Percentiles rank a stretch among this genome's conserved stretches.
Evolutionary conservation across 129 eudicot species (phyloP).

Genomic region (Centella asiatica): DNA sequence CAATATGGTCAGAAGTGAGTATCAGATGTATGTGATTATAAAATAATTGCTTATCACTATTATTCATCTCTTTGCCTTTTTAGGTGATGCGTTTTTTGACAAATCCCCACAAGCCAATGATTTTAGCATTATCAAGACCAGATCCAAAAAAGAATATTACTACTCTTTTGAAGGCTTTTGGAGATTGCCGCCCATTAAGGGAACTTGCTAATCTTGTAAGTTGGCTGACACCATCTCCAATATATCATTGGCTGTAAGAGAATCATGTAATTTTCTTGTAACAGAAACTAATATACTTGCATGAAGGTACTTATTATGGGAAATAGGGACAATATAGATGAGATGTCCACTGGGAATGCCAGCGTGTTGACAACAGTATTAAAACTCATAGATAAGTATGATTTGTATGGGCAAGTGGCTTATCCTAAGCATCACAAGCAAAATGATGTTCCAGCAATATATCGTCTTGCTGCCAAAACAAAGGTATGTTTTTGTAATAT

Average conservation of each 20-base stretch:
- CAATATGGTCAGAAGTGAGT: constrained; percentile 83
- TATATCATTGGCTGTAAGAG: not conserved
- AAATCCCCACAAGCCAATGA: constrained; percentile 97
- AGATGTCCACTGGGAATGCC: constrained; percentile 71
- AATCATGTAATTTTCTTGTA: not conserved
- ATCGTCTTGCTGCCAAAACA: constrained; percentile 79
- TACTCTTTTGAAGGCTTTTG: constrained; percentile 85
- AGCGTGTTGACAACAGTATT: constrained; percentile 70
- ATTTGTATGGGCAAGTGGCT: constrained; percentile 90
- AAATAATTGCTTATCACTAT: not conserved
- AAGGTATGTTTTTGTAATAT: constrained; percentile 34
- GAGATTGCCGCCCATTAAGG: constrained; percentile 82
- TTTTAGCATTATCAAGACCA: constrained; percentile 83
- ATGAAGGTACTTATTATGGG: constrained; percentile 89
- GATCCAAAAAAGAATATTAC: constrained; percentile 90
- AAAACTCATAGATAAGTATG: constrained; percentile 73
- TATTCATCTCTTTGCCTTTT: constrained; percentile 1
- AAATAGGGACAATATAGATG: constrained; percentile 86
- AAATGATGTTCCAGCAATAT: constrained; percentile 85
- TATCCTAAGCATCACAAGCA: constrained; percentile 94
- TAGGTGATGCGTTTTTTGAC: constrained; percentile 86
- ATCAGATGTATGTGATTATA: not conserved
- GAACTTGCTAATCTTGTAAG: constrained; percentile 95
- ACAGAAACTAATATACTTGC: constrained; percentile 4
- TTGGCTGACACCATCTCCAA: not conserved